Evolutionary conservation across 805 yeast genomes (phyloP).

Genomic region (Monosporozyma aerobia): DNA sequence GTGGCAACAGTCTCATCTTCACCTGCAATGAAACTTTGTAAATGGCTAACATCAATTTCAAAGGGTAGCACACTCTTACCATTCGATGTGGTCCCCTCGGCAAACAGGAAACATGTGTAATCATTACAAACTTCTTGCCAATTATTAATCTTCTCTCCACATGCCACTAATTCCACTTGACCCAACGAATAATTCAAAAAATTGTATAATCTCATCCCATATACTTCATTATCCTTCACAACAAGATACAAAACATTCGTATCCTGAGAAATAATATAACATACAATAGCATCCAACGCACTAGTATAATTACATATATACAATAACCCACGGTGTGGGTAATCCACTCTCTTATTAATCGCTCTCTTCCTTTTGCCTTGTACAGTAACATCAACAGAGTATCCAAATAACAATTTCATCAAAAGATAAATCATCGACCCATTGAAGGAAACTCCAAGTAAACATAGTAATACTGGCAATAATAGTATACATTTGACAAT

Average conservation of each 20-base stretch:
- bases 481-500: slow-evolving; percentile 12
- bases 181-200: slow-evolving; percentile 20
- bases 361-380: slow-evolving; percentile 38
- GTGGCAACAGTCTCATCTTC: neutral
- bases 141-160: slow-evolving; percentile 4
- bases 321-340: slow-evolving; percentile 11
- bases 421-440: slow-evolving; percentile 12
- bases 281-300: slow-evolving; percentile 38
- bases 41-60: slow-evolving; percentile 19
- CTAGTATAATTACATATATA: slow-evolving; percentile 41
- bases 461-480: slow-evolving; percentile 13
- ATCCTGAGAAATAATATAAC: slow-evolving; percentile 22
- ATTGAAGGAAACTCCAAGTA: slow-evolving; percentile 5
- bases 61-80: slow-evolving; percentile 68
- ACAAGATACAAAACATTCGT: slow-evolving; percentile 16
- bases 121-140: slow-evolving; percentile 18
- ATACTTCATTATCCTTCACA: slow-evolving; percentile 11
- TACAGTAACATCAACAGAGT: slow-evolving; percentile 30
- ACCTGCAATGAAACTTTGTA: slow-evolving; percentile 5
- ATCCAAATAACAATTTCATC: slow-evolving; percentile 30
- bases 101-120: slow-evolving; percentile 46
- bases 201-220: slow-evolving; percentile 11
- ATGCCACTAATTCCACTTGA: slow-evolving; percentile 11
- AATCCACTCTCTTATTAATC: neutral
- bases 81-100: slow-evolving; percentile 82